Percentiles rank a stretch among this genome's conserved stretches.
Conservation (phyloP, 495 filamentous ascomycete genomes). For the Cercophora newfieldiana region DNA sequence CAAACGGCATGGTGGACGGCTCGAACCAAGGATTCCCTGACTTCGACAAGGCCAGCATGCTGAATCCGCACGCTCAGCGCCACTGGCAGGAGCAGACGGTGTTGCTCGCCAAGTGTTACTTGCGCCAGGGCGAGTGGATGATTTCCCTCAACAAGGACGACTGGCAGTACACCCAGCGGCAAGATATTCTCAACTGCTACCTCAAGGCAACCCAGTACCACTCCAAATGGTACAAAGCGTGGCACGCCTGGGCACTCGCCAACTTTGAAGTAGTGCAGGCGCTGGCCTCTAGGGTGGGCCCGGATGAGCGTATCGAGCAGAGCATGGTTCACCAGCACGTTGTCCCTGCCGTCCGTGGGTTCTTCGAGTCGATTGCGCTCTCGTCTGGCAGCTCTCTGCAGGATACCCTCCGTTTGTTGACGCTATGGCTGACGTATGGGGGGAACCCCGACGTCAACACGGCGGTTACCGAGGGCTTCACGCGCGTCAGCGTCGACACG, state of each 20-base stretch:
- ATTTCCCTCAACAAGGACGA: slow-evolving; percentile 77
- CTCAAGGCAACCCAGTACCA: slow-evolving; percentile 88
- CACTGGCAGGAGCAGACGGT: slow-evolving; percentile 62
- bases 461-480: slow-evolving; percentile 85
- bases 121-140: slow-evolving; percentile 96
- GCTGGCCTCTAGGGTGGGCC: slow-evolving; percentile 63
- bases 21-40: slow-evolving; percentile 60
- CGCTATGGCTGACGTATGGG: slow-evolving; percentile 94
- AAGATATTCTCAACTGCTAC: slow-evolving; percentile 82
- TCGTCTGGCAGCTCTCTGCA: slow-evolving; percentile 90
- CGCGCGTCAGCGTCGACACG: slow-evolving; percentile 89
- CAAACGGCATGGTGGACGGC: slow-evolving; percentile 51
- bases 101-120: slow-evolving; percentile 89
- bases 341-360: slow-evolving; percentile 89
- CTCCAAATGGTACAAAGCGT: slow-evolving; percentile 94
- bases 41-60: slow-evolving; percentile 45
- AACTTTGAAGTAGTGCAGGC: slow-evolving; percentile 97
- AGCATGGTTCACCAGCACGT: slow-evolving; percentile 75
- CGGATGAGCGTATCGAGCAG: slow-evolving; percentile 53
- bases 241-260: slow-evolving; percentile 98
- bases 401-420: slow-evolving; percentile 89
- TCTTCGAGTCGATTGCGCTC: slow-evolving; percentile 92
- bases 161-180: slow-evolving; percentile 75
- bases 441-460: slow-evolving; percentile 82
- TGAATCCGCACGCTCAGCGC: slow-evolving; percentile 45